Evolutionary conservation across 2,329 filamentous ascomycete genomes (phyloP), one percentile per base, ranked within the genome.

Genomic region (Hortaea werneckii): DNA sequence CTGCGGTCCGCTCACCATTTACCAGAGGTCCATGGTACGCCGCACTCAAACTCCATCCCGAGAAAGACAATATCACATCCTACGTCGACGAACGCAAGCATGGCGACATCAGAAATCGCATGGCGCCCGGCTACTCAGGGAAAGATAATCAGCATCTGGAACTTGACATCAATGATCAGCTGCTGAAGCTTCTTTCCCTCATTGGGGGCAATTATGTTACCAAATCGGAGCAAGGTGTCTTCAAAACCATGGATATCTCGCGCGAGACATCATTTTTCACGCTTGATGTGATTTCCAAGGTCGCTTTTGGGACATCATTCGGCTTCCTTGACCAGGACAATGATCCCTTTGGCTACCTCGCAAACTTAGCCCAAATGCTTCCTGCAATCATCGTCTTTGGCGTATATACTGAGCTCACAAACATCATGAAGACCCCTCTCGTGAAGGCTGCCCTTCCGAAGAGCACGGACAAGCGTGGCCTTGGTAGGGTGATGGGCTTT

Each of bases 291-390:
- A 67, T 68, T 48, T 67, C 64, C 1, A 62, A 64, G 43, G 52
- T 68, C 29, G 66, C 65, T 6, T 69, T 68, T 45, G 65, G 65
- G 4, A 62, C 71, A 42, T 57, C 67, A 0, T 75, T 77, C 49
- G 74, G 74, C 9, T 73, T 71, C 50, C 53, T 77, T 0, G 65
- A 67, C n/a, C 54, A 63, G 5, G 71, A 78, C 51, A 57, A 62
- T 3, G 74, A 78, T 48, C 64, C 71, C 0, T 72, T 70, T 51
- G 67, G 67, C 42, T 76, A 74, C 53, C 68, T 76, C 42, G 56
- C 64, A 43, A 70, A 70, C 5, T 66, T 68, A 0, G 63, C 70
- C 41, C 58, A 66, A 37, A 67, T 64, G 8, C 49, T 74, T 0
- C 69, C 70, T 0, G 63, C 66, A n/a, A 65, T 73, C 11, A 68